phyloP scores from a whole-genome alignment of 2,329 filamentous ascomycete species.

The Akanthomyces dipterigenus region DNA sequence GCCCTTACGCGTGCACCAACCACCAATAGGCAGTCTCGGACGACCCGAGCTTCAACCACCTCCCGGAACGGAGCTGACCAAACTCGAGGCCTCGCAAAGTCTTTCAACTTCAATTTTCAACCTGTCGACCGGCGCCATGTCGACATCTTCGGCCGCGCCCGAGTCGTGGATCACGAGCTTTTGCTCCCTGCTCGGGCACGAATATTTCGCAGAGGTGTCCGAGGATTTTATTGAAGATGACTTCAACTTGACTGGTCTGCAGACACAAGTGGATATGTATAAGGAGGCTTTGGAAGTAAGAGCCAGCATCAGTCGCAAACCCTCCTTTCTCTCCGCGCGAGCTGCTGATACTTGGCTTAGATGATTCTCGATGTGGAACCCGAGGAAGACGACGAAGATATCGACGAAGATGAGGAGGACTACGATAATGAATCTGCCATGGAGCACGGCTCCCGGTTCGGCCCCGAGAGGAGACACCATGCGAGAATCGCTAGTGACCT shows the following conservation, averaged over 20 bases:
- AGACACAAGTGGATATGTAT: conserved; percentile 95
- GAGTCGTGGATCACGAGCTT: conserved; percentile 99
- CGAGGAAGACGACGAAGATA: conserved; percentile 84
- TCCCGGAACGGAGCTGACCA: neutral
- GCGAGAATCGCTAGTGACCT: conserved; percentile 85
- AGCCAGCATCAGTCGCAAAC: neutral
- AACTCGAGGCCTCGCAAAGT: neutral
- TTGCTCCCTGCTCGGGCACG: conserved; percentile 89
- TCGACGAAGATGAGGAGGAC: conserved; percentile 71
- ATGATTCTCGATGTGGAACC: conserved; percentile 99
- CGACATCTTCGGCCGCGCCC: conserved; percentile 52
- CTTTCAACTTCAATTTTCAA: neutral
- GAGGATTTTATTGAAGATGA: conserved; percentile 99
- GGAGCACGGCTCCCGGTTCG: conserved; percentile 45
- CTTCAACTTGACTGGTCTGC: conserved; percentile 94
- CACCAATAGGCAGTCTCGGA: neutral
- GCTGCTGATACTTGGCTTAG: conserved; percentile 27
- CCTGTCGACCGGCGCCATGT: conserved; percentile 36
- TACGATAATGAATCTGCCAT: conserved; percentile 60
- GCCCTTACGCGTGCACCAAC: conserved; percentile 3
- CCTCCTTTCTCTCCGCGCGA: neutral
- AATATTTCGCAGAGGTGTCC: conserved; percentile 97
- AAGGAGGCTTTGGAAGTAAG: conserved; percentile 87
- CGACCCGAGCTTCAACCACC: neutral
- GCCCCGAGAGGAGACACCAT: conserved; percentile 66